phyloP scores from a whole-genome alignment of 2,329 filamentous ascomycete genomes.

The Fusarium beomiforme region DNA sequence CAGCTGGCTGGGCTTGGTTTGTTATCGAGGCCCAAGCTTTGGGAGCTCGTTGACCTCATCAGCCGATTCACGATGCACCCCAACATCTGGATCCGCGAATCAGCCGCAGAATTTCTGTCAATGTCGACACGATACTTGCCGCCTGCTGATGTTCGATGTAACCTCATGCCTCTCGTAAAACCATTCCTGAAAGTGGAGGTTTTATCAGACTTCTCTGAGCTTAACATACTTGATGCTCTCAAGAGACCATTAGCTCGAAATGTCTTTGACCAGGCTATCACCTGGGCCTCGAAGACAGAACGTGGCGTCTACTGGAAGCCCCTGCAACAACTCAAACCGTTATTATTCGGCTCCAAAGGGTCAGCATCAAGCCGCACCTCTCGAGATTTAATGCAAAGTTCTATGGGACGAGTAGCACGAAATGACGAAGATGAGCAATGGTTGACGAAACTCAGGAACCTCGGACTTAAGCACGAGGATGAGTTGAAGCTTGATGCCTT shows the following conservation, averaged over 20 bases:
- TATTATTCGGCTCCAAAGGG: conserved; percentile 70
- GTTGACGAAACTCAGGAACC: conserved; percentile 84
- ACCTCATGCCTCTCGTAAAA: conserved; percentile 80
- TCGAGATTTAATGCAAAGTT: conserved; percentile 64
- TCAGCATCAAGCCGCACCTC: conserved; percentile 64
- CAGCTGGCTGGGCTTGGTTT: conserved; percentile 89
- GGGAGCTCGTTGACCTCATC: conserved; percentile 87
- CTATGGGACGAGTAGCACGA: conserved; percentile 72
- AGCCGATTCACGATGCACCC: conserved; percentile 91
- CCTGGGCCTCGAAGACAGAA: conserved; percentile 86
- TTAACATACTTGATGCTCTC: conserved; percentile 80
- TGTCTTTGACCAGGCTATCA: conserved; percentile 85
- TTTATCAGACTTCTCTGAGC: conserved; percentile 73
- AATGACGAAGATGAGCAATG: conserved; percentile 96
- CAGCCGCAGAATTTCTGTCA: conserved; percentile 84
- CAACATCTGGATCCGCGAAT: conserved; percentile 94
- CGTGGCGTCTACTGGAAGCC: conserved; percentile 89
- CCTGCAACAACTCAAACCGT: conserved; percentile 70
- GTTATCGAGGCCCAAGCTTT: conserved; percentile 83
- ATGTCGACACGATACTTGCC: conserved; percentile 80
- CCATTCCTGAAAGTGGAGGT: conserved; percentile 83
- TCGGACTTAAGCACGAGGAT: conserved; percentile 84
- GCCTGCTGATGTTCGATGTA: conserved; percentile 82
- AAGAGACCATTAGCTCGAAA: conserved; percentile 82
- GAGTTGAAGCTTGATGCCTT: conserved; percentile 89